Conservation (phyloP, 257 asterid genomes). For the Solanum sparsipilum region DNA sequence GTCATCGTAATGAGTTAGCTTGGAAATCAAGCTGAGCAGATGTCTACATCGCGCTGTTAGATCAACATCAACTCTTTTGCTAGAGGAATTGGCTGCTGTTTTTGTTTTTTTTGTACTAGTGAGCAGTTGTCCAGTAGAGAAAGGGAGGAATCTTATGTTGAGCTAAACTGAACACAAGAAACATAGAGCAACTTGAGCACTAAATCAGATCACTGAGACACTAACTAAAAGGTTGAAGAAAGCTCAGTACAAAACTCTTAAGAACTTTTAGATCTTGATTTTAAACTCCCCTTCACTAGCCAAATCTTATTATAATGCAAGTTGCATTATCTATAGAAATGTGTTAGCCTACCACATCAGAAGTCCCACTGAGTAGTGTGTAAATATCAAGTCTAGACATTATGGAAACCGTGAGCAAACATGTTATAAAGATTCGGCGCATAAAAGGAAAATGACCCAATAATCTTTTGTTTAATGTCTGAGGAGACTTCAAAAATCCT, state of each 20-base stretch:
- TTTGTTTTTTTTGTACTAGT: neutral
- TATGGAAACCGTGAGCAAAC: neutral
- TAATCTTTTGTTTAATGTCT: neutral
- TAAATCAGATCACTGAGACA: neutral
- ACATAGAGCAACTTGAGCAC: neutral
- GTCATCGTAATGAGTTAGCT: neutral
- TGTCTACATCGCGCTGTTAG: neutral
- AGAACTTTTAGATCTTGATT: neutral
- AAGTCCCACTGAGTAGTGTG: neutral
- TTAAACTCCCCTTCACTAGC: neutral
- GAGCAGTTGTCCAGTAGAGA: neutral
- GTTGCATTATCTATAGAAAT: neutral
- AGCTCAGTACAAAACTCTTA: neutral
- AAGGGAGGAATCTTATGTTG: neutral
- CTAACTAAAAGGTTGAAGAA: neutral
- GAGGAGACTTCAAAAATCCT: neutral
- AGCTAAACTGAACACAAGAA: neutral
- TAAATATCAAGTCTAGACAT: neutral
- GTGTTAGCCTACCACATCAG: neutral
- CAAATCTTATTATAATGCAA: neutral
- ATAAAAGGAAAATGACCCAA: neutral
- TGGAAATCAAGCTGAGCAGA: neutral
- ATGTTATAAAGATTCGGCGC: neutral
- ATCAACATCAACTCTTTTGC: neutral
- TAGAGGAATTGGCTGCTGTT: neutral